Evolutionary conservation across 2,329 filamentous ascomycete genomes (phyloP).

Genomic region (Sclerotinia subarctica): DNA sequence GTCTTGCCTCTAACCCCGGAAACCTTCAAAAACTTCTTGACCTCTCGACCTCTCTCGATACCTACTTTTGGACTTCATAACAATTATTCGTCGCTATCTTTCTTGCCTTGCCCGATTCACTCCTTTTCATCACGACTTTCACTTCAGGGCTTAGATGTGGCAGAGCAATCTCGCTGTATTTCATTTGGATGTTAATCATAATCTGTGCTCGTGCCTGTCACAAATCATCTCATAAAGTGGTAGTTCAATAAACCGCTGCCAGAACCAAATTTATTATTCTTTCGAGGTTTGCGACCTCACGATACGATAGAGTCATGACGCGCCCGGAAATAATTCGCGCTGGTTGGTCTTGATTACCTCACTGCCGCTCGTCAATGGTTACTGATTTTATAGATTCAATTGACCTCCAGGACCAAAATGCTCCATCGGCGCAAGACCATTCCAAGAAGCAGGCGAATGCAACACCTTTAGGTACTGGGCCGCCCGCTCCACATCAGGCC

Average conservation of each 20-base stretch:
- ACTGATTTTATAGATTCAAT: slow-evolving; percentile 69
- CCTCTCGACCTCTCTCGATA: too few species aligned
- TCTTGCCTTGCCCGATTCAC: slow-evolving; percentile 1
- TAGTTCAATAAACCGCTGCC: slow-evolving; percentile 4
- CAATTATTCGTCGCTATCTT: not conserved
- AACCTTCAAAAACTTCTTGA: not conserved
- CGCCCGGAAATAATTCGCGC: slow-evolving; percentile 55
- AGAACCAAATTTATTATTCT: slow-evolving; percentile 9
- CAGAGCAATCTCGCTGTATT: slow-evolving; percentile 15
- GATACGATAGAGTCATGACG: slow-evolving; percentile 43
- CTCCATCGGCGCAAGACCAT: slow-evolving; percentile 83
- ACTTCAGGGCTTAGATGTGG: slow-evolving; percentile 17
- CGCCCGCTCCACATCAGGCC: slow-evolving; percentile 66
- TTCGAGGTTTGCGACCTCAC: slow-evolving; percentile 13
- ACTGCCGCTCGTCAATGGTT: slow-evolving; percentile 10
- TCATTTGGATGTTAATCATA: slow-evolving; percentile 22
- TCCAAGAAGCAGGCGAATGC: slow-evolving; percentile 52
- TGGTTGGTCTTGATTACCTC: slow-evolving; percentile 42
- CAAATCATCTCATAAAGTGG: slow-evolving; percentile 13
- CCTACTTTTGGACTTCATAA: slow-evolving; percentile 12
- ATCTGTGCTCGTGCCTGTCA: slow-evolving; percentile 19
- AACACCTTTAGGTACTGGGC: slow-evolving; percentile 49
- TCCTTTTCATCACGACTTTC: slow-evolving; percentile 8
- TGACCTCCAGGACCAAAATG: slow-evolving; percentile 81
- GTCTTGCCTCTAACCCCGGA: slow-evolving; percentile 3